Percentiles rank a stretch among this genome's conserved stretches.
Conservation (phyloP, 352 stramenopile species). For the Pythium angustatum region DNA sequence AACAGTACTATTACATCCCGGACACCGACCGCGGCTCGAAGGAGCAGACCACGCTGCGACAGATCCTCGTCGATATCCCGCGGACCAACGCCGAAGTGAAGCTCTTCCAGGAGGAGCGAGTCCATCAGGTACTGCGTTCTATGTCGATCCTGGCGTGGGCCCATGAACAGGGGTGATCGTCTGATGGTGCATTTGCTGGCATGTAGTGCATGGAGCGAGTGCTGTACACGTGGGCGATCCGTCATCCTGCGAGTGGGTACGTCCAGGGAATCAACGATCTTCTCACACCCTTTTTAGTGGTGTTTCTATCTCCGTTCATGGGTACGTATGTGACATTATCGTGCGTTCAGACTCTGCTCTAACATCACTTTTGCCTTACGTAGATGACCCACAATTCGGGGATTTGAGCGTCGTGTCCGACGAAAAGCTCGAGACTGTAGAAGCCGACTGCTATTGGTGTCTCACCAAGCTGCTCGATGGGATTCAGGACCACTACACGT, state of each 20-base stretch:
- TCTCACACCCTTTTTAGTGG: constrained; percentile 96
- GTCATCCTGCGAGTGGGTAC: constrained; percentile 98
- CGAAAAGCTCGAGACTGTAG: constrained; percentile 81
- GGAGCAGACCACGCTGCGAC: constrained; percentile 95
- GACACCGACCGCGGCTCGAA: constrained; percentile 92
- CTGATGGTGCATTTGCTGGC: constrained; percentile 17
- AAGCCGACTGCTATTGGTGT: constrained; percentile 99
- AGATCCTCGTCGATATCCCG: constrained; percentile 99
- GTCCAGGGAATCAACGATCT: constrained; percentile 99
- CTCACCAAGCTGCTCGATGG: constrained; percentile 98
- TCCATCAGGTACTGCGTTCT: constrained; percentile 68
- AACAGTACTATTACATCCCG: constrained; percentile 97
- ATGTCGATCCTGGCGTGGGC: too few species aligned
- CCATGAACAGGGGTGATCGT: too few species aligned
- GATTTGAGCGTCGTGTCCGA: constrained; percentile 71
- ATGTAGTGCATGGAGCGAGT: constrained; percentile 92
- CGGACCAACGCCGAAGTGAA: constrained; percentile 95
- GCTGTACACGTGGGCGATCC: constrained; percentile 99
- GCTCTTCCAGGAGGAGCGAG: constrained; percentile 96
- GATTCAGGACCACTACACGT: constrained; percentile 99
- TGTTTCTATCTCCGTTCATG: constrained; percentile 92
- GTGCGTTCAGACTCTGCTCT: constrained; percentile 6
- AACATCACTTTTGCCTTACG: neutral
- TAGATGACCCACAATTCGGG: constrained; percentile 74
- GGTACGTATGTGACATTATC: constrained; percentile 35